These are phyloP conservation scores for Rhizopogon rudus DNA, from an alignment of 768 basidiomycete genomes.

Conservation along the genomic window DNA sequence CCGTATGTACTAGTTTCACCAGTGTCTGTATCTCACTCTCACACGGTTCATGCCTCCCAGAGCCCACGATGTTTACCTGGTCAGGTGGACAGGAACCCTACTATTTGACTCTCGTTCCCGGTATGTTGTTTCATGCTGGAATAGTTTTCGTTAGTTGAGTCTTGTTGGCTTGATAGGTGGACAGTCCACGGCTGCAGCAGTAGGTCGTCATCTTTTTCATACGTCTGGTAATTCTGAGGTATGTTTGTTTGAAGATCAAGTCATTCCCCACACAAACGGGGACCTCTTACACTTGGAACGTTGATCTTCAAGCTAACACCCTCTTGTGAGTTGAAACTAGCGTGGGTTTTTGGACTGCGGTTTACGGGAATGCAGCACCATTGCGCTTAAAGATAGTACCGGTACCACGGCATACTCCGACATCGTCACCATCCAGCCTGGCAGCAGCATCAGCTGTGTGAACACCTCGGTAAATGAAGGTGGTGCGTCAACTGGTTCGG, in stretches of 20 bases:
- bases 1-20: conserved; percentile 30
- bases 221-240: conserved; percentile 8
- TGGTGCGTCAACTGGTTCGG: neutral
- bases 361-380: conserved; percentile 35
- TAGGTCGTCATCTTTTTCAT: conserved; percentile 23
- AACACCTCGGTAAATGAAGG: conserved; percentile 16
- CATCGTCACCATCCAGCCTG: conserved; percentile 36
- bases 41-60: conserved; percentile 28
- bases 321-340: conserved; percentile 37
- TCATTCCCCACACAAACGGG: conserved; percentile 43
- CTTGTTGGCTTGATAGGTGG: conserved; percentile 36
- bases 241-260: conserved; percentile 40
- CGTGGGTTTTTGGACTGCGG: neutral
- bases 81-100: conserved; percentile 47
- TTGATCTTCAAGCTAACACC: conserved; percentile 40
- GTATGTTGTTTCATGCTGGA: conserved; percentile 28
- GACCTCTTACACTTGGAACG: conserved; percentile 47
- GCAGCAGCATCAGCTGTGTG: conserved; percentile 28
- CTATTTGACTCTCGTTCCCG: conserved; percentile 57
- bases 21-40: neutral
- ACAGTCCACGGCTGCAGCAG: conserved; percentile 46
- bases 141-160: neutral
- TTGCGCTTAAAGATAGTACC: conserved; percentile 52
- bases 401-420: conserved; percentile 51
- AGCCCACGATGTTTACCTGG: conserved; percentile 58